These are phyloP conservation scores for Calonectria leucothoes DNA, from an alignment of 2,329 filamentous ascomycete species.

Conservation along the genomic window DNA sequence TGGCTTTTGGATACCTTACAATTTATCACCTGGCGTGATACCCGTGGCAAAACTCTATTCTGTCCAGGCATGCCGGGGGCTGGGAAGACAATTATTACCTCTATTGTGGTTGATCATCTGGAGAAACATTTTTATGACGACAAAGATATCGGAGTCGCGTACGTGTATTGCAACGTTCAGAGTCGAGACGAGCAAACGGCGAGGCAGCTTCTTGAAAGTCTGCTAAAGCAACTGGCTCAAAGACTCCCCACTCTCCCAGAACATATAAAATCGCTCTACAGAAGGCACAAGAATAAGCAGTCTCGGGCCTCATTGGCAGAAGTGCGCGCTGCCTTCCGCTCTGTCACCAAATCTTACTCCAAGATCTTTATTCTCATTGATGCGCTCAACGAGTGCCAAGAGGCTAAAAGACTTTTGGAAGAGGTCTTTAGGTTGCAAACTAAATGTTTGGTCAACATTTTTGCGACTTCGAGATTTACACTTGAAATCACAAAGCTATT, in stretches of 20 bases:
- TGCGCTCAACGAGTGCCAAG: not conserved
- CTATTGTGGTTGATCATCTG: not conserved
- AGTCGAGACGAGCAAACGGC: not conserved
- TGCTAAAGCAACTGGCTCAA: not conserved
- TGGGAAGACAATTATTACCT: not conserved
- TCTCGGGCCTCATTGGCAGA: not conserved
- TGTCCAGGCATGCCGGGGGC: not conserved
- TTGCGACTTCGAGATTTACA: not conserved
- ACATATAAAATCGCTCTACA: not conserved
- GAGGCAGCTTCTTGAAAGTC: not conserved
- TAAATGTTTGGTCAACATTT: not conserved
- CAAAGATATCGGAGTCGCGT: not conserved
- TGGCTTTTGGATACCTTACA: not conserved
- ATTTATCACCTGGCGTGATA: not conserved
- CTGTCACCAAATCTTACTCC: not conserved
- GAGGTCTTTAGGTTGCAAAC: not conserved
- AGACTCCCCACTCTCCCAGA: not conserved
- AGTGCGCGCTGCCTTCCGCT: not conserved
- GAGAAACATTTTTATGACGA: not conserved
- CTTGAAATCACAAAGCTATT: not conserved
- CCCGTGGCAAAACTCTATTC: not conserved
- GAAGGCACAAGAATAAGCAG: not conserved
- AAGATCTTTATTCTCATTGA: not conserved
- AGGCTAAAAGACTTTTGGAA: not conserved
- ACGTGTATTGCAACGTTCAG: not conserved